phyloP scores from a whole-genome alignment of 1,284 basidiomycete genomes.

The Naganishia liquefaciens region DNA sequence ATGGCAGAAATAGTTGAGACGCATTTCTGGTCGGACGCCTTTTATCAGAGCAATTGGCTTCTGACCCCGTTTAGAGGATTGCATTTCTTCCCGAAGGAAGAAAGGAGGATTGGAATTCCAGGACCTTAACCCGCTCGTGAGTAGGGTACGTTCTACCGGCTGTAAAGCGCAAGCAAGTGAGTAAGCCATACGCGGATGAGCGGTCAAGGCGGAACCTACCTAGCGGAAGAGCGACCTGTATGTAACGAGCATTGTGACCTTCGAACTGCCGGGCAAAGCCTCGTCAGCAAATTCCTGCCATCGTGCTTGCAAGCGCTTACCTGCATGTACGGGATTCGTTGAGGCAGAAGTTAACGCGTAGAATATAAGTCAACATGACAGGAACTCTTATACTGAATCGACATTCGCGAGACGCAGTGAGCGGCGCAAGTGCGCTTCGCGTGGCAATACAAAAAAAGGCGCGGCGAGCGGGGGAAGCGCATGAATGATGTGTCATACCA shows the following conservation, averaged over 20 bases:
- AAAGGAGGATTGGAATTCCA: conserved; percentile 54
- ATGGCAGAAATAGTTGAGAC: conserved; percentile 35
- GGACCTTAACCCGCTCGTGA: conserved; percentile 57
- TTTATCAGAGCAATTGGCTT: conserved; percentile 40
- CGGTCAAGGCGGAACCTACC: conserved; percentile 11
- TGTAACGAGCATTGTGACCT: conserved; percentile 55
- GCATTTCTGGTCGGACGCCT: conserved; percentile 55
- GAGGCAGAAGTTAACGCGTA: background rate
- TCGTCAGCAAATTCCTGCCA: background rate
- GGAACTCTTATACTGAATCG: conserved; percentile 22
- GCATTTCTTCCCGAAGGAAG: conserved; percentile 18
- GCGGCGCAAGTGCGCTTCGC: conserved; percentile 1
- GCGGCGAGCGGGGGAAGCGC: background rate
- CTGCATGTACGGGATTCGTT: conserved; percentile 26
- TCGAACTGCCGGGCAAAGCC: conserved; percentile 41
- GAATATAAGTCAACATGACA: conserved; percentile 19
- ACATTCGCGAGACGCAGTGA: conserved; percentile 4
- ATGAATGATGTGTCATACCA: conserved; percentile 18
- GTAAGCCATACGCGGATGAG: too few relatives aligned
- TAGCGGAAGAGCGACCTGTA: conserved; percentile 35
- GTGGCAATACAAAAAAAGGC: background rate
- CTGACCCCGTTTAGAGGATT: conserved; percentile 50
- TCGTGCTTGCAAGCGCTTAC: background rate
- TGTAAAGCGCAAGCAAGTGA: too few relatives aligned
- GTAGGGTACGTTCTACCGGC: conserved; percentile 32